Conservation (phyloP, 768 basidiomycete genomes). For the Clitopilus passeckerianus region DNA sequence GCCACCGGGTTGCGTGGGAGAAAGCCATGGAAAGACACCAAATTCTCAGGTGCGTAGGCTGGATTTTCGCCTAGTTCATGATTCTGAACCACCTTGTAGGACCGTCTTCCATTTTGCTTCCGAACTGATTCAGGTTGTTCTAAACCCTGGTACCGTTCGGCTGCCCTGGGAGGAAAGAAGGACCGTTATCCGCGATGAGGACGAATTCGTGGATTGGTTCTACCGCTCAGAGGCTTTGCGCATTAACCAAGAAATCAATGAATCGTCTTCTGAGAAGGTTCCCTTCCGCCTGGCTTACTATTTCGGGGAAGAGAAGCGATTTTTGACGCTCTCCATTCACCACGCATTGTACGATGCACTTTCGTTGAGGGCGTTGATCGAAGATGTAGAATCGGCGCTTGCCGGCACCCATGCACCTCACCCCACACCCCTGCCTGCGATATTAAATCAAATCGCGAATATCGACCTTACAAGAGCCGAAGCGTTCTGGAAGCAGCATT, state of each 20-base stretch:
- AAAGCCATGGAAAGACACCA: conserved; percentile 17
- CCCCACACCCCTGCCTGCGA: conserved; percentile 10
- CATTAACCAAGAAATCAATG: conserved; percentile 22
- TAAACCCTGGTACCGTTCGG: conserved; percentile 9
- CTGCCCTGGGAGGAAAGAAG: conserved; percentile 16
- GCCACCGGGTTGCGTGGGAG: conserved; percentile 29
- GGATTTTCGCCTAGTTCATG: neutral
- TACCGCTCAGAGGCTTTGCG: conserved; percentile 7
- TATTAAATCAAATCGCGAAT: conserved; percentile 19
- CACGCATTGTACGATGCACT: conserved; percentile 29
- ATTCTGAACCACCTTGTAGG: conserved; percentile 11
- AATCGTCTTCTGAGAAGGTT: conserved; percentile 17
- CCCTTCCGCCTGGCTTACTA: conserved; percentile 19
- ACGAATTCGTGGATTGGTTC: conserved; percentile 17
- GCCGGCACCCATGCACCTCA: conserved; percentile 1
- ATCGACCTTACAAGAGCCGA: conserved; percentile 16
- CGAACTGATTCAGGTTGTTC: conserved; percentile 21
- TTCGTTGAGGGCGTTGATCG: conserved; percentile 22
- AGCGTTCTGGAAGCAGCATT: conserved; percentile 22
- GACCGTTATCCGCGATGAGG: neutral
- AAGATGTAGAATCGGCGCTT: conserved; percentile 22
- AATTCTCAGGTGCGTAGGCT: conserved; percentile 19
- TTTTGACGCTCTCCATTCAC: conserved; percentile 25
- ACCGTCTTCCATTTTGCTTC: conserved; percentile 25
- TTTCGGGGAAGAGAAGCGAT: conserved; percentile 4